Evolutionary conservation across 2,329 filamentous ascomycete genomes (phyloP), one percentile per base, ranked within the genome.

Genomic region (Neocucurbitaria cava): DNA sequence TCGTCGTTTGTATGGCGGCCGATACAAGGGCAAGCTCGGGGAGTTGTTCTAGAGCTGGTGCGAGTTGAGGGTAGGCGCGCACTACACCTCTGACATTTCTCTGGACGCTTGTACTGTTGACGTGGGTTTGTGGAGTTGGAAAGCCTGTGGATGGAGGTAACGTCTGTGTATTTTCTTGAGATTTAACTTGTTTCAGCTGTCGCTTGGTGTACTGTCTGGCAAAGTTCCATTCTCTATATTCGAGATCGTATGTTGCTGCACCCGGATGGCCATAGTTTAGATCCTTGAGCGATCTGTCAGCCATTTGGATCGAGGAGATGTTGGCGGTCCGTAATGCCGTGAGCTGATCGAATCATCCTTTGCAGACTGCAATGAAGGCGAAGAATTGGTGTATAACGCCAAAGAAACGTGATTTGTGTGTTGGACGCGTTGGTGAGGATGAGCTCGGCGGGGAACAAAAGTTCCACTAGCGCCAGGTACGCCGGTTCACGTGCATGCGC

Each of bases 221-320:
- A 62, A 83, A 84, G n/a, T 62, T 62, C 84, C 84, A 87, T 49
- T 71, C 58, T 39, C 76, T 74, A 6, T 74, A 75, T 5, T 83
- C 78, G 1, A 76, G 54, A 49, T 80, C 70, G 68, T 86, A 87
- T 6, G 73, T 72, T 38, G 81, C 68, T 51, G 77, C 74, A 54
- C 84, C 84, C 53, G 82, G 77, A 64, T 85, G 81, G 71, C 84
- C 84, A 63, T 81, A 81, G 49, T 79, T 76, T 46, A 85, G 77
- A 74, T 82, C 77, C 62, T 75, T 77, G 33, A 76, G 69, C 36
- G 76, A 71, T 49, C 73, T 74, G 51, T 86, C 82, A 86, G 81
- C 82, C 85, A 87, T 87, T 77, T 66, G 83, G 82, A 73, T 77
- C 77, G 68, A 65, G 61, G 47, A 54, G 30, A 52, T 52, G 56